Evolutionary conservation across 140 eudicot genomes (phyloP).

Genomic region (Ambrosia hybrid): DNA sequence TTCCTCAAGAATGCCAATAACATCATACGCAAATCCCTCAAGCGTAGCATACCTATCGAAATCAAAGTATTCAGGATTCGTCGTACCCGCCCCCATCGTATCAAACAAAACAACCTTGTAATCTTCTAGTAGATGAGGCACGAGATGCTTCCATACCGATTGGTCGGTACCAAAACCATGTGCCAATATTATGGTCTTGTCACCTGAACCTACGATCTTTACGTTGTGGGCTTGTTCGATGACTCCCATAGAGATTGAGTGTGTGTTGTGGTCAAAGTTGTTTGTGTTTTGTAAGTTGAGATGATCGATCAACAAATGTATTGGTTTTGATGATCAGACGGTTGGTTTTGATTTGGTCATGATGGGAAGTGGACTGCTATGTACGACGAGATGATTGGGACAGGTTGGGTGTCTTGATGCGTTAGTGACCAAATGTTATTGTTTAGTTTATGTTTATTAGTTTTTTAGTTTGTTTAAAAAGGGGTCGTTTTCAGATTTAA

Average conservation of each 20-base stretch:
- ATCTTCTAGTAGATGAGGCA: constrained; percentile 70
- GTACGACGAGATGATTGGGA: constrained; percentile 18
- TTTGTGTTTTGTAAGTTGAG: constrained; percentile 15
- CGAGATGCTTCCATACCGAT: constrained; percentile 92
- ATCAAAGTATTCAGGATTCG: constrained; percentile 88
- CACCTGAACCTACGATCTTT: constrained; percentile 70
- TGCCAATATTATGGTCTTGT: constrained; percentile 57
- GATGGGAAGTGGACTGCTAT: constrained; percentile 18
- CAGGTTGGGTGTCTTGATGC: constrained; percentile 19
- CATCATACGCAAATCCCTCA: constrained; percentile 76
- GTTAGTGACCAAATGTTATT: neutral
- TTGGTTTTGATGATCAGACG: constrained; percentile 36
- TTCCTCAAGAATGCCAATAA: constrained; percentile 76
- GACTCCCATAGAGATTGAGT: constrained; percentile 52
- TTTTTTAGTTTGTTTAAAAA: neutral
- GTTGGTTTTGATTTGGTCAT: constrained; percentile 26
- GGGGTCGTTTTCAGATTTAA: constrained; percentile 7
- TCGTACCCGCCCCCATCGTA: constrained; percentile 92
- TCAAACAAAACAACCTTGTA: constrained; percentile 70
- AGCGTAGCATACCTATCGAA: constrained; percentile 67
- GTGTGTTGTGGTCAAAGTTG: neutral
- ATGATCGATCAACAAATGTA: constrained; percentile 25
- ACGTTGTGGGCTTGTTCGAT: constrained; percentile 89
- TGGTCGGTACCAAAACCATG: constrained; percentile 98
- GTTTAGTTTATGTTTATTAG: neutral